Evolutionary conservation across 1,139 yeast genomes (phyloP), one percentile per base, ranked within the genome.

Genomic region (Pichia sp.): DNA sequence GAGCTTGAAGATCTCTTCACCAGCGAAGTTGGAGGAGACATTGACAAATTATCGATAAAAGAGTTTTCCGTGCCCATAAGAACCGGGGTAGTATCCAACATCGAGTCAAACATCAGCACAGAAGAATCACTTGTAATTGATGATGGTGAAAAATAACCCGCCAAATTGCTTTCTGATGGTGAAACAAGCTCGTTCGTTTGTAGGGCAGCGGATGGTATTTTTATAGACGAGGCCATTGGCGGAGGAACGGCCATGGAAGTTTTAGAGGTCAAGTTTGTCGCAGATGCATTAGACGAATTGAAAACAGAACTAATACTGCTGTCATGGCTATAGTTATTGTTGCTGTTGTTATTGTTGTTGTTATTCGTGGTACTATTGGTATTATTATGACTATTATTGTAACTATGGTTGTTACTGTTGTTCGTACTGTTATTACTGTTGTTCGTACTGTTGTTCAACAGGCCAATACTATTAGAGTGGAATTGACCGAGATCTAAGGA

Each of bases 401-500:
- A 29, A 46, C 29, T 31, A 15, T 36, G 36, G 34, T 40, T 30
- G 44, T 30, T 42, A 29, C 10, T 44, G 30, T 19, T 43, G 30
- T 45, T 45, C 8, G 15, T 38, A 16, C 15, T 29, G 44, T 42
- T 49, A 23, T 45, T 38, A 8, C 2, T 41, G 5, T 13, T 5
- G n/a, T 15, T 36, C 8, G n/a, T 42, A 23, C 15, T 49, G 19
- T 32, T 53, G 46, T 38, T 51, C 50, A 48, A 48, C 7, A 34
- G 15, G n/a, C 51, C n/a, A 13, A 47, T 51, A 4, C 67, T 64
- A 16, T 68, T 69, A 1, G 70, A 66, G 16, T 62, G 61, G 53
- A 66, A 67, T 4, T 65, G 63, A 3, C 64, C 64, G 26, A 68
- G 53, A 50, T 62, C 64, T 16, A 67, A 44, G 23, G 62, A 48